Conservation (phyloP, 1,139 yeast species). For the Starmera stellimalicola region DNA sequence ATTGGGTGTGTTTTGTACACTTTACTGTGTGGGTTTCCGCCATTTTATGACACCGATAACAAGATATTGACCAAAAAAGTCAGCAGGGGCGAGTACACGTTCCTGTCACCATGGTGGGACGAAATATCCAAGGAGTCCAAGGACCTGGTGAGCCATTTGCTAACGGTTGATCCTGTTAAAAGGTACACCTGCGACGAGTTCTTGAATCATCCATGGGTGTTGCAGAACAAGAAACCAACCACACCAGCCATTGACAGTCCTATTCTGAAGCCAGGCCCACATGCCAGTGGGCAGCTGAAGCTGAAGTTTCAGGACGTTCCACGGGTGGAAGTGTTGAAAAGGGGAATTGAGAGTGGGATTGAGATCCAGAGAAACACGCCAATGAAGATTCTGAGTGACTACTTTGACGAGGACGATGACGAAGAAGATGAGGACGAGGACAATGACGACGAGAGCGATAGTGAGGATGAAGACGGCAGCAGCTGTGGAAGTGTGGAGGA, state of each 20-base stretch:
- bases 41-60: conserved; percentile 84
- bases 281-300: too few species aligned
- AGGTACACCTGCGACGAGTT: conserved; percentile 76
- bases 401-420: conserved; percentile 19
- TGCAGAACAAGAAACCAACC: conserved; percentile 14
- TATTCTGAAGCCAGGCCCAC: conserved; percentile 10
- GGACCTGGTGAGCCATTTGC: conserved; percentile 60
- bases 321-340: conserved; percentile 20
- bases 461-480: conserved; percentile 12
- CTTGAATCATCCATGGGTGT: conserved; percentile 74
- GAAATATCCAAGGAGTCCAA: conserved; percentile 78
- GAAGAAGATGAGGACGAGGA: conserved; percentile 15
- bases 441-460: conserved; percentile 14
- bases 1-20: conserved; percentile 90
- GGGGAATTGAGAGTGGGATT: conserved; percentile 83
- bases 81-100: conserved; percentile 73
- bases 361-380: conserved; percentile 84
- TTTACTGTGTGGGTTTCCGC: conserved; percentile 89
- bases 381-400: conserved; percentile 16
- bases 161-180: conserved; percentile 74
- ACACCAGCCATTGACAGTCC: conserved; percentile 62
- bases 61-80: conserved; percentile 75
- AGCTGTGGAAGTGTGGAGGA: conserved; percentile 9
- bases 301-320: conserved; percentile 20
- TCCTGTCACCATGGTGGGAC: conserved; percentile 96